phyloP scores from a whole-genome alignment of 345 rosid species.

The Syzygium oleosum region DNA sequence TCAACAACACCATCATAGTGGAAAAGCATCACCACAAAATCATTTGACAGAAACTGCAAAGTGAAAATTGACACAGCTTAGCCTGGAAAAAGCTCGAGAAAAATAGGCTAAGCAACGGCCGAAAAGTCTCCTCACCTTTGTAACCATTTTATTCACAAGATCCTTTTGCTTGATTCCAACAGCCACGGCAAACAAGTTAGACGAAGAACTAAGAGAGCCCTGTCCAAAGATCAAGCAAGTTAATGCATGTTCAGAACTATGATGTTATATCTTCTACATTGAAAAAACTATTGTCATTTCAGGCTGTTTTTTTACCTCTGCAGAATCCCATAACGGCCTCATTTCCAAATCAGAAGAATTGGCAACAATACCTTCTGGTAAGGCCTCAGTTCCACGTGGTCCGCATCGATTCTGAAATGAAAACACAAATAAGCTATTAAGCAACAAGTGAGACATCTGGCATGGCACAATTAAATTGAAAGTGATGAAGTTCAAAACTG shows the following conservation, averaged over 20 bases:
- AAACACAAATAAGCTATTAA: constrained; percentile 4
- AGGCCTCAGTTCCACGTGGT: constrained; percentile 41
- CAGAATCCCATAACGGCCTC: constrained; percentile 53
- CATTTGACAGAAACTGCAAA: constrained; percentile 45
- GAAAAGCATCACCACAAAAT: constrained; percentile 73
- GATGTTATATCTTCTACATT: neutral
- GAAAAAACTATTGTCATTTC: neutral
- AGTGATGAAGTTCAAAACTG: neutral
- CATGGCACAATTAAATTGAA: neutral
- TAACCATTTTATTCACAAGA: constrained; percentile 43
- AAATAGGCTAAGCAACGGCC: neutral
- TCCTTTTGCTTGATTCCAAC: constrained; percentile 55
- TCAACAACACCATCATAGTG: constrained; percentile 87
- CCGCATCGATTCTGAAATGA: constrained; percentile 29
- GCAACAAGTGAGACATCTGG: neutral
- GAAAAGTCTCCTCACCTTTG: constrained; percentile 22
- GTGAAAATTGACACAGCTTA: neutral
- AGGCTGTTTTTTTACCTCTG: constrained; percentile 19
- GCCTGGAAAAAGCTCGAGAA: neutral
- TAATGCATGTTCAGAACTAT: neutral
- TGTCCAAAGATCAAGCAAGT: constrained; percentile 9
- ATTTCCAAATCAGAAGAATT: constrained; percentile 43
- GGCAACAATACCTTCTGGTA: constrained; percentile 44
- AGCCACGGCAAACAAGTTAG: constrained; percentile 37
- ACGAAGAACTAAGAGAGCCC: constrained; percentile 11